phyloP scores from a whole-genome alignment of 2,329 filamentous ascomycete species.

The Penicillium sp. region DNA sequence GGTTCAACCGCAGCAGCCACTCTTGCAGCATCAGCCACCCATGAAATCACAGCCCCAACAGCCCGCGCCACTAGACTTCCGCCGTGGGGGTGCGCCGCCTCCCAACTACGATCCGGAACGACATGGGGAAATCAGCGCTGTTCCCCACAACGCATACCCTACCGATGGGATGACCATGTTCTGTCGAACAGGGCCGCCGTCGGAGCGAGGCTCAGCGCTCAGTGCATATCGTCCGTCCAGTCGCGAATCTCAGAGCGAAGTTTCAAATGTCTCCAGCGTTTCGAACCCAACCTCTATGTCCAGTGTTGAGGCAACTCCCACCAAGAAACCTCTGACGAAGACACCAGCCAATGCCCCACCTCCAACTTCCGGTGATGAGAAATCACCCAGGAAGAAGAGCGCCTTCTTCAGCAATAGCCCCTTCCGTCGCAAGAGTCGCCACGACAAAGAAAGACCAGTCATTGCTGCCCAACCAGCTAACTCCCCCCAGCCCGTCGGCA shows the following conservation, averaged over 20 bases:
- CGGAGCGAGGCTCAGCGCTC: conserved; percentile 65
- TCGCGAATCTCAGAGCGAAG: conserved; percentile 84
- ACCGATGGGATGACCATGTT: conserved; percentile 97
- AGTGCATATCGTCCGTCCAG: conserved; percentile 73
- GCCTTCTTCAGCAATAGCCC: conserved; percentile 93
- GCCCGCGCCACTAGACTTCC: conserved; percentile 39
- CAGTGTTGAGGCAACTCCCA: conserved; percentile 69
- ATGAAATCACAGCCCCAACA: conserved; percentile 24
- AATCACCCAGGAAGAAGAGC: conserved; percentile 61
- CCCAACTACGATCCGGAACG: conserved; percentile 56
- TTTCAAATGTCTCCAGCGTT: conserved; percentile 49
- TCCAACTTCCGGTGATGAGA: conserved; percentile 56
- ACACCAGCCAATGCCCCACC: conserved; percentile 38
- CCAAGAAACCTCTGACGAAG: conserved; percentile 71
- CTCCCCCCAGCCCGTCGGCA: conserved; percentile 5
- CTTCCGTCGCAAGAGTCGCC: conserved; percentile 86
- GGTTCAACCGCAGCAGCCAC: not conserved
- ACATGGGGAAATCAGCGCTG: conserved; percentile 60
- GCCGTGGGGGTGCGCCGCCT: conserved; percentile 40
- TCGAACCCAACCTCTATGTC: conserved; percentile 77
- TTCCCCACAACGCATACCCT: conserved; percentile 91
- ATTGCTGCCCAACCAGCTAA: conserved; percentile 31
- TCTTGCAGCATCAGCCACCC: not conserved
- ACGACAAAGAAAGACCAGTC: conserved; percentile 58
- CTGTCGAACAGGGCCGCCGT: conserved; percentile 70